Conservation (phyloP, 768 basidiomycete genomes). For the Pleurotus salmoneostramineus region DNA sequence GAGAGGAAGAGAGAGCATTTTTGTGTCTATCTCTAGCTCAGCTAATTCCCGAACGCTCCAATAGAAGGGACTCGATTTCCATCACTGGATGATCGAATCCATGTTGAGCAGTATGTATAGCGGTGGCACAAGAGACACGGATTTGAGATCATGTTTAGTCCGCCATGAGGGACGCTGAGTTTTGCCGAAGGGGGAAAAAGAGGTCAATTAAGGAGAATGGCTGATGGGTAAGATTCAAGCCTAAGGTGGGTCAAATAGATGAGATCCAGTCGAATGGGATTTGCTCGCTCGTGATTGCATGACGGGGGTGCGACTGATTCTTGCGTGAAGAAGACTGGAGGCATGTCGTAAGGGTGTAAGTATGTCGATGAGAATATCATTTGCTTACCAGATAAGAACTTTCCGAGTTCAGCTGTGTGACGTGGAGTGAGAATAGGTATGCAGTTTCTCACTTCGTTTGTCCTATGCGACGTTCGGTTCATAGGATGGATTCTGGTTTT, state of each 20-base stretch:
- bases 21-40: background rate
- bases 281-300: background rate
- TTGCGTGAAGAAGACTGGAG: background rate
- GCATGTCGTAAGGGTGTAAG: slow-evolving; percentile 1
- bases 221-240: slow-evolving; percentile 11
- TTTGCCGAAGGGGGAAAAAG: slow-evolving; percentile 19
- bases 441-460: background rate
- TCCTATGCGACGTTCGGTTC: slow-evolving; percentile 1
- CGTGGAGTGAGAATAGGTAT: slow-evolving; percentile 3
- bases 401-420: slow-evolving; percentile 6
- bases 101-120: background rate
- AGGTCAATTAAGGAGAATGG: slow-evolving; percentile 19
- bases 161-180: slow-evolving; percentile 19
- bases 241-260: slow-evolving; percentile 13
- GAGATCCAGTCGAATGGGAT: slow-evolving; percentile 2
- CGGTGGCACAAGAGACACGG: slow-evolving; percentile 4
- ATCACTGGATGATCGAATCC: slow-evolving; percentile 4
- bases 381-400: slow-evolving; percentile 11
- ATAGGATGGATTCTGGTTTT: background rate
- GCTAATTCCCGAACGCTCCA: slow-evolving; percentile 5
- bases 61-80: slow-evolving; percentile 4
- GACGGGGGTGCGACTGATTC: slow-evolving; percentile 1
- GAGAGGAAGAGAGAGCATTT: slow-evolving; percentile 3
- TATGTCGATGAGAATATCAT: slow-evolving; percentile 4
- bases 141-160: slow-evolving; percentile 7